Evolutionary conservation across 129 eudicot genomes (phyloP), one percentile per base, ranked within the genome.

Genomic region (Flaveria ramosissima): DNA sequence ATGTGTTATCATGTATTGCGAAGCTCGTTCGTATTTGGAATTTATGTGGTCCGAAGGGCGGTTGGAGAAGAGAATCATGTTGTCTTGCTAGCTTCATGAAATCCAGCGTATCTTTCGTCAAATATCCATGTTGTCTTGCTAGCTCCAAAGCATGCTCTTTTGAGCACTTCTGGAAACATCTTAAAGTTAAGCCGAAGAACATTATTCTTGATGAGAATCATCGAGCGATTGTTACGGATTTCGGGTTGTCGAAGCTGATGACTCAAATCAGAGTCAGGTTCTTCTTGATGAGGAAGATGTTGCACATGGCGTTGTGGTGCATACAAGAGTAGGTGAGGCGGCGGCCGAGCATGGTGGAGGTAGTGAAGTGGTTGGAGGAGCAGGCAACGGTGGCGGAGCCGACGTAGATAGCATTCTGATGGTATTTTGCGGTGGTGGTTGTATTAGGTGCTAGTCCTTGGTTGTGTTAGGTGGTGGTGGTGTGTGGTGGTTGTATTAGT

Each of bases 301-400:
- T 85, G 10, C 76, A 73, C 50, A 82, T 88, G 59, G 96, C 89
- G 13, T 47, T 93, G 47, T 90, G 97, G 96, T 93, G 98, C 55
- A 88, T 93, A 76, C 98, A 93, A 43, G 98, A 93, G 80, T 82
- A 85, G 78, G 81, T 90, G 41, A 81, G 89, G 74, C 73, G 87
- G 20, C 73, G 96, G 81, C 98, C 98, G 11, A 90, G 75, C 15
- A 93, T 93, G 97, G 71, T 81, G 36, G 80, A 69, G 64, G 97
- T 93, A 62, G 89, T 93, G 43, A 91, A 93, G 65, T 88, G 92
- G 91, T 80, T 93, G 48, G 95, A 90, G 74, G 91, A 91, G 70
- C 89, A 89, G 27, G 78, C 64, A 63, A 76, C 48, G 43, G 87
- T 88, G 56, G 90, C 85, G 12, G 94, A 88, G 75, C 96, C 98